Evolutionary conservation across 208 protist genomes (phyloP).

Genomic region (Crithidia sp.): DNA sequence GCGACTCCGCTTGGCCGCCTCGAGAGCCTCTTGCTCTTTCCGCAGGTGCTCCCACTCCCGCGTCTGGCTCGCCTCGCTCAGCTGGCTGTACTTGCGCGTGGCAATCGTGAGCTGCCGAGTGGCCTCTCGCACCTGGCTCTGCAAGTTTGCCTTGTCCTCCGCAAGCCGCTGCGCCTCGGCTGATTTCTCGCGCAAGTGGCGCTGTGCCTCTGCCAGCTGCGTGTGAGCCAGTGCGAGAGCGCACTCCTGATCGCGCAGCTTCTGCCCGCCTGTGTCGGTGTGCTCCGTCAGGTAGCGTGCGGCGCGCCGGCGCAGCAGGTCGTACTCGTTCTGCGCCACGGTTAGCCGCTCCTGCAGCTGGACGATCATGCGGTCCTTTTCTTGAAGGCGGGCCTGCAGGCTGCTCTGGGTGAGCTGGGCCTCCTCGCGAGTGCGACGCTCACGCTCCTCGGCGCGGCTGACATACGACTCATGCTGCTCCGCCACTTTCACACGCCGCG

Average conservation of each 20-base stretch:
- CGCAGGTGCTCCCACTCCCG: slow-evolving; percentile 42
- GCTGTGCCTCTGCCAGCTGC: slow-evolving; percentile 45
- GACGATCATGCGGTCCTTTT: slow-evolving; percentile 49
- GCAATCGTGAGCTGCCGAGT: slow-evolving; percentile 41
- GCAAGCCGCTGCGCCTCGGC: slow-evolving; percentile 21
- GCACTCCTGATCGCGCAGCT: slow-evolving; percentile 45
- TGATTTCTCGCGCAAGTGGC: slow-evolving; percentile 37
- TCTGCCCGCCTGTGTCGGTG: slow-evolving; percentile 34
- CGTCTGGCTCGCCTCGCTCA: slow-evolving; percentile 48
- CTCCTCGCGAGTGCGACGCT: slow-evolving; percentile 63
- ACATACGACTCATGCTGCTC: slow-evolving; percentile 86
- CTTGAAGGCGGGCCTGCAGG: slow-evolving; percentile 59
- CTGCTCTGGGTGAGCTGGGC: slow-evolving; percentile 41
- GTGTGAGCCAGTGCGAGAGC: slow-evolving; percentile 40
- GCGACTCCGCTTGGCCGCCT: slow-evolving; percentile 11
- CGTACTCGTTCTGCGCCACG: slow-evolving; percentile 72
- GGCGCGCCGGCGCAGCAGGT: slow-evolving; percentile 53
- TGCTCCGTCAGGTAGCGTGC: slow-evolving; percentile 43
- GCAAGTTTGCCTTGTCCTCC: slow-evolving; percentile 41
- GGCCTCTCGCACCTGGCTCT: slow-evolving; percentile 43
- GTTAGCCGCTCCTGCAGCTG: slow-evolving; percentile 57
- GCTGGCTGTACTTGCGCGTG: slow-evolving; percentile 38
- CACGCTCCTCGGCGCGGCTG: slow-evolving; percentile 57
- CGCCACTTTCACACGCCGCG: slow-evolving; percentile 67
- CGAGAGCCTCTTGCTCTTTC: slow-evolving; percentile 27